phyloP scores from a whole-genome alignment of 2,329 filamentous ascomycete species.

The Trichoderma atrobrunneum region DNA sequence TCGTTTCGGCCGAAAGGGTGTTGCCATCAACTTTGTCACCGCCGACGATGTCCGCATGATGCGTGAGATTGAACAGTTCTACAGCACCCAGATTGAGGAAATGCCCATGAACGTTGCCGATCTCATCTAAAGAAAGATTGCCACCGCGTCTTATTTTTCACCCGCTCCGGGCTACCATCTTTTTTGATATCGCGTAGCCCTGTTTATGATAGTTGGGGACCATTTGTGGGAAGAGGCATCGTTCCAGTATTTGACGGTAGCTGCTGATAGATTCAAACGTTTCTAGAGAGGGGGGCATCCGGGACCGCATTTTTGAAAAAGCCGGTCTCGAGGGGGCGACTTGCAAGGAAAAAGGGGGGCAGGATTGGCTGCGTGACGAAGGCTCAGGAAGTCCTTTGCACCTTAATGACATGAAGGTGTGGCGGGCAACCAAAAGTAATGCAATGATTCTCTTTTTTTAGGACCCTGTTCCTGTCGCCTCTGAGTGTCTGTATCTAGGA shows the following conservation, averaged over 20 bases:
- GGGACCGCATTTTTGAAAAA: slow-evolving; percentile 27
- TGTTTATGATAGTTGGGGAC: slow-evolving; percentile 29
- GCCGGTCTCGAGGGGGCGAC: slow-evolving; percentile 31
- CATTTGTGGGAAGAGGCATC: slow-evolving; percentile 28
- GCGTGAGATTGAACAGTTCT: slow-evolving; percentile 99
- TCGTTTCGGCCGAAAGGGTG: slow-evolving; percentile 99
- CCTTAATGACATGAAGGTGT: slow-evolving; percentile 38
- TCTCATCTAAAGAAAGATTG: slow-evolving; percentile 58
- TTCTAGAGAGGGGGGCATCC: slow-evolving; percentile 34
- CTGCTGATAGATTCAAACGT: slow-evolving; percentile 41
- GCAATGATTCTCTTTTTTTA: slow-evolving; percentile 37
- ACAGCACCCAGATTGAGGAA: slow-evolving; percentile 99
- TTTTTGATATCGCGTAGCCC: slow-evolving; percentile 23
- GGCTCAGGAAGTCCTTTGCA: slow-evolving; percentile 39
- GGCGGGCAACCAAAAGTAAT: slow-evolving; percentile 44
- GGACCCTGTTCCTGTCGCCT: slow-evolving; percentile 33
- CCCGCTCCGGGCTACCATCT: slow-evolving; percentile 26
- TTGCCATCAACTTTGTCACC: slow-evolving; percentile 99
- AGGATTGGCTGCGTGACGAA: slow-evolving; percentile 37
- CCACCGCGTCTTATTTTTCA: slow-evolving; percentile 25
- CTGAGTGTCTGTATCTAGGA: slow-evolving; percentile 37
- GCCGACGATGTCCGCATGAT: slow-evolving; percentile 99
- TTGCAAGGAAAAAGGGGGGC: slow-evolving; percentile 30
- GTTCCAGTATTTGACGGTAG: slow-evolving; percentile 32
- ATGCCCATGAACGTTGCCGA: slow-evolving; percentile 95